A percentile compares a stretch with the other conserved stretches of the same genome.
Conservation (phyloP, 805 yeast species). For the Teunomyces gatunensis region DNA sequence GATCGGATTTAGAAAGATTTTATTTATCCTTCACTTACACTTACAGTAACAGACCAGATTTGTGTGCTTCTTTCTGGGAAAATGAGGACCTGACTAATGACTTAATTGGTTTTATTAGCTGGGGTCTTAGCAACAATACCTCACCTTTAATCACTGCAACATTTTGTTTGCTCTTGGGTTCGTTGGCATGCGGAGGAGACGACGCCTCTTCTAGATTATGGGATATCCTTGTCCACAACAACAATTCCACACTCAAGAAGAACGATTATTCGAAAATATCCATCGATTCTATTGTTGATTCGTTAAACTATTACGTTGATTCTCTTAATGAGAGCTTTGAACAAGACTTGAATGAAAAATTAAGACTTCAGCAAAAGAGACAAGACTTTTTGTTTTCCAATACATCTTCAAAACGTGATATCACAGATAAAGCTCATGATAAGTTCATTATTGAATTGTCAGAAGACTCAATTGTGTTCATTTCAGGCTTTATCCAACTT, state of each 20-base stretch:
- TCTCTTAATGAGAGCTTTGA: constrained; percentile 42
- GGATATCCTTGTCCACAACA: constrained; percentile 34
- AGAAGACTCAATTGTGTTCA: constrained; percentile 74
- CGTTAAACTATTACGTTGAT: constrained; percentile 53
- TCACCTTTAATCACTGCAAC: constrained; percentile 82
- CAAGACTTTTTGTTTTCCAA: constrained; percentile 30
- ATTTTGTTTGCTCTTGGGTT: constrained; percentile 73
- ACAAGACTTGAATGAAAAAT: constrained; percentile 28
- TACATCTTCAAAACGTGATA: constrained; percentile 10
- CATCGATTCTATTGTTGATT: constrained; percentile 53
- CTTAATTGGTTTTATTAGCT: constrained; percentile 74
- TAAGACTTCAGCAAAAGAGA: constrained; percentile 30
- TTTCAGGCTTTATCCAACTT: constrained; percentile 71
- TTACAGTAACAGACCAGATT: constrained; percentile 58
- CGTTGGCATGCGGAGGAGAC: constrained; percentile 61
- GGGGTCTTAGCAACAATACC: constrained; percentile 79
- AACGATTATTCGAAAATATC: constrained; percentile 47
- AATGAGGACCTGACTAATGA: constrained; percentile 41
- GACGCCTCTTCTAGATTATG: constrained; percentile 45
- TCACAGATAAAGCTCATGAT: constrained; percentile 30
- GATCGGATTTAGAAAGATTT: constrained; percentile 85
- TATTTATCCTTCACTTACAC: constrained; percentile 71
- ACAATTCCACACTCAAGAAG: constrained; percentile 26
- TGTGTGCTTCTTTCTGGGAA: constrained; percentile 63
- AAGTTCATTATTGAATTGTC: constrained; percentile 53